Evolutionary conservation across 352 stramenopile genomes (phyloP).

Genomic region (Phytophthora pluvialis): DNA sequence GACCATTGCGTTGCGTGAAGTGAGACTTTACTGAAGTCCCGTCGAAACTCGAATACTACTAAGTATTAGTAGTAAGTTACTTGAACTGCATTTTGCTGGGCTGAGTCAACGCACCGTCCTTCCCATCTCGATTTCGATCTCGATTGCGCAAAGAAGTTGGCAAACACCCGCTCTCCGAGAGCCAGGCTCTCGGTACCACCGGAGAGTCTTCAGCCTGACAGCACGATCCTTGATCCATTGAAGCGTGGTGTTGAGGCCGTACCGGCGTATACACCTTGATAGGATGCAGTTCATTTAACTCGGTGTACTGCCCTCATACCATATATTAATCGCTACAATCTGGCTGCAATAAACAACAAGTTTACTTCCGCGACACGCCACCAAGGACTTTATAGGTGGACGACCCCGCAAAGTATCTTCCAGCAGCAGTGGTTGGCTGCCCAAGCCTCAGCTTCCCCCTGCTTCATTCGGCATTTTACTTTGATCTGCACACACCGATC

Average conservation of each 20-base stretch:
- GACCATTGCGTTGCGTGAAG: background rate
- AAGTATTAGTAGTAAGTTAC: no score
- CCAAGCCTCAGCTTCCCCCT: background rate
- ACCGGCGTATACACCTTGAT: constrained; percentile 4
- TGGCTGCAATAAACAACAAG: constrained; percentile 4
- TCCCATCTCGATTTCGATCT: constrained; percentile 19
- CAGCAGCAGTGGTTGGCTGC: constrained; percentile 3
- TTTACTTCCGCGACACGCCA: constrained; percentile 6
- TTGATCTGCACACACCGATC: constrained; percentile 4
- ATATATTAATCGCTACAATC: background rate
- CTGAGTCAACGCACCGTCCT: background rate
- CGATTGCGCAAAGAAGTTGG: constrained; percentile 20
- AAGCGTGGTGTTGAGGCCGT: constrained; percentile 7
- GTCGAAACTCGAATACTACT: background rate
- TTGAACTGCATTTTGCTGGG: background rate
- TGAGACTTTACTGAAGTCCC: background rate
- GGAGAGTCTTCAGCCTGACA: constrained; percentile 7
- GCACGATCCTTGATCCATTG: constrained; percentile 9
- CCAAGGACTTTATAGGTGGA: constrained; percentile 13
- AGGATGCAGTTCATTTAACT: constrained; percentile 17
- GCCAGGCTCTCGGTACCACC: background rate
- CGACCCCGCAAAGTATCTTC: constrained; percentile 7
- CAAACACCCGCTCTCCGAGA: background rate
- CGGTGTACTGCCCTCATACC: background rate
- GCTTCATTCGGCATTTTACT: constrained; percentile 13